These are phyloP conservation scores for Diaporthe ilicicola DNA, from an alignment of 2,329 filamentous ascomycete species.

Conservation along the genomic window DNA sequence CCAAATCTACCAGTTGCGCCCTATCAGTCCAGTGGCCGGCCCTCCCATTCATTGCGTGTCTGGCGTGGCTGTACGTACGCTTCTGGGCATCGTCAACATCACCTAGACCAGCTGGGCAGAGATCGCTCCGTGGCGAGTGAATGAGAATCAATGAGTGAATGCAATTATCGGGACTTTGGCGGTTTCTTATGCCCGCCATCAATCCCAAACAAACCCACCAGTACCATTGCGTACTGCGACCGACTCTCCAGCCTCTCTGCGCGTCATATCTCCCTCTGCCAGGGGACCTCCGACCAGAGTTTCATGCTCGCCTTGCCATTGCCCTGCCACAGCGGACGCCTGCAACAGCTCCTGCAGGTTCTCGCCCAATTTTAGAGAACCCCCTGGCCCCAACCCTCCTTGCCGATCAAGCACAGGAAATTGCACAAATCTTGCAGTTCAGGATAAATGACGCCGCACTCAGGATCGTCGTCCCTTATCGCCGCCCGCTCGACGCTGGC, in stretches of 20 bases:
- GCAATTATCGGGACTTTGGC: slow-evolving; percentile 8
- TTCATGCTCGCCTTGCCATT: slow-evolving; percentile 25
- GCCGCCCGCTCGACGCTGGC: neutral
- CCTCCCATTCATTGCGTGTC: slow-evolving; percentile 6
- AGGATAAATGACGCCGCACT: slow-evolving; percentile 8
- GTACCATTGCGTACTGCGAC: slow-evolving; percentile 18
- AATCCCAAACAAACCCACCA: slow-evolving; percentile 23
- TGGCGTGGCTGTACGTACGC: slow-evolving; percentile 13
- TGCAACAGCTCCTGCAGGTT: neutral
- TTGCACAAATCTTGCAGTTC: slow-evolving; percentile 22
- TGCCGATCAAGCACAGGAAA: slow-evolving; percentile 26
- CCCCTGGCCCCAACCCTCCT: neutral
- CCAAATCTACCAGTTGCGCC: neutral
- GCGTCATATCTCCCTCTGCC: slow-evolving; percentile 13
- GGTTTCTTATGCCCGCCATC: slow-evolving; percentile 6
- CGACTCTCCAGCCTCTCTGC: slow-evolving; percentile 8
- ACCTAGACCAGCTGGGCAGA: neutral
- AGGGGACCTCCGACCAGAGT: slow-evolving; percentile 5
- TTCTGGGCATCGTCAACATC: neutral
- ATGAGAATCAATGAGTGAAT: neutral
- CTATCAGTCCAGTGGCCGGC: neutral
- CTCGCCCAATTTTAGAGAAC: neutral
- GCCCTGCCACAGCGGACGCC: neutral
- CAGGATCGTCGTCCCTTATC: neutral
- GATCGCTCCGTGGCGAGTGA: neutral